Base-by-base conservation (phyloP, 1,284 basidiomycete genomes). In the Cryptococcus wingfieldii region DNA sequence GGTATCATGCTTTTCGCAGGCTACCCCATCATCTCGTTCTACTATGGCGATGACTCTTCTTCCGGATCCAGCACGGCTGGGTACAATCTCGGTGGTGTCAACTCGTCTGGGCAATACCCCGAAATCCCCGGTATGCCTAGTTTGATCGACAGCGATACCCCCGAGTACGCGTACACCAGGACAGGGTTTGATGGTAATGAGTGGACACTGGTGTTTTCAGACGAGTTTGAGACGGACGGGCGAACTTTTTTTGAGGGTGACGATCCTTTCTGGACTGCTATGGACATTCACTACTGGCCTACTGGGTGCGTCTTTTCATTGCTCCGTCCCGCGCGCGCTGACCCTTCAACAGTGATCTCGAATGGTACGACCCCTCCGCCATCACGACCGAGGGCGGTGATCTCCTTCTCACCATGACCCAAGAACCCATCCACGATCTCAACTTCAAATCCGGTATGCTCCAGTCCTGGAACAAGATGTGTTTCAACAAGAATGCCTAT, bases 141-240 rank as follows among this genome's bases (percentile, higher is more conserved):
- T 9, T 74, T 87, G 43, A 83, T 90, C 64, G 89, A 91, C 74
- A 55, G 70, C 4, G 83, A 83, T 14, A 92, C 89, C 1, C 88
- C 88, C 0, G 62, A 77, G 1, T 60, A 64, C 0, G 85, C 81
- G 4, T 80, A 80, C 61, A 79, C 81, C 0, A 80, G 86, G 31
- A 84, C 77, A 1, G 87, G 87, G 0, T 85, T 80, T 59, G 87
- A 89, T 65, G 84, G 84, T 3, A 59, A 82, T 25, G 67, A 79
- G 5, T 89, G 87, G 72, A 80, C 86, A 54, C 80, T 95, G 8
- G 84, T 92, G 3, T 94, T 71, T 71, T 89, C 87, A 49, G 92
- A 95, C 75, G 93, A 95, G 77, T 96, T 96, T 76, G 85, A 95
- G 55, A 78, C 78, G 18, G 81, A 83, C 7, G 84, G 84, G 69